Conservation (phyloP, 169 alveolate species). For the Perkinsus olseni region DNA sequence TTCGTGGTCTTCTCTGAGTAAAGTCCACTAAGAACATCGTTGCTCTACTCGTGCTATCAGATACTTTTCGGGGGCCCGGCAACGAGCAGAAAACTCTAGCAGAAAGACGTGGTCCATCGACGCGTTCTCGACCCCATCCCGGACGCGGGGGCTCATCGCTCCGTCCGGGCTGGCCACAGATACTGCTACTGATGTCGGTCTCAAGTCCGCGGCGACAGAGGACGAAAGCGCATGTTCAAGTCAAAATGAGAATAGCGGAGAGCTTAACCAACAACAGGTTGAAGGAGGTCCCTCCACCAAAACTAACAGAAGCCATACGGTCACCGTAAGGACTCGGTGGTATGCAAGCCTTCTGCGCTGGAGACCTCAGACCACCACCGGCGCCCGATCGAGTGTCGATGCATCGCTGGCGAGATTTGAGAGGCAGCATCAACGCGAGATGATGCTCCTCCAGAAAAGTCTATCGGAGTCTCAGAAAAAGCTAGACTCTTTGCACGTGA, state of each 20-base stretch:
- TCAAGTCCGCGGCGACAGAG: no score
- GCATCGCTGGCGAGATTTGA: not conserved
- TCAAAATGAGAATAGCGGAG: no score
- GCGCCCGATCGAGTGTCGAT: not conserved
- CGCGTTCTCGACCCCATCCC: not conserved
- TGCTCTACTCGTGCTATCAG: no score
- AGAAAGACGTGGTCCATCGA: not conserved
- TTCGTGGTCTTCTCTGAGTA: slow-evolving; percentile 55
- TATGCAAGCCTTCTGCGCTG: no score
- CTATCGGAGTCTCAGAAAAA: not conserved
- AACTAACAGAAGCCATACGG: no score
- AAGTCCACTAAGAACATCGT: no score
- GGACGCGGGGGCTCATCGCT: not conserved
- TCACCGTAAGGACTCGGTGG: no score
- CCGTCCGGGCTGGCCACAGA: not conserved
- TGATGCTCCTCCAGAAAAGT: not conserved
- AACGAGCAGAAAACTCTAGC: not conserved
- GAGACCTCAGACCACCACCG: no score
- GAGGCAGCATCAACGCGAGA: not conserved
- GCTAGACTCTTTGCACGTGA: not conserved
- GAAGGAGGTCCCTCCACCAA: no score
- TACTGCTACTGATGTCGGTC: no score
- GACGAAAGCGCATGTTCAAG: no score
- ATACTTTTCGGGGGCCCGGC: not conserved
- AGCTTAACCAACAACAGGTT: no score